Evolutionary conservation across 2,329 filamentous ascomycete species (phyloP).

Genomic region (Calonectria hawksworthii): DNA sequence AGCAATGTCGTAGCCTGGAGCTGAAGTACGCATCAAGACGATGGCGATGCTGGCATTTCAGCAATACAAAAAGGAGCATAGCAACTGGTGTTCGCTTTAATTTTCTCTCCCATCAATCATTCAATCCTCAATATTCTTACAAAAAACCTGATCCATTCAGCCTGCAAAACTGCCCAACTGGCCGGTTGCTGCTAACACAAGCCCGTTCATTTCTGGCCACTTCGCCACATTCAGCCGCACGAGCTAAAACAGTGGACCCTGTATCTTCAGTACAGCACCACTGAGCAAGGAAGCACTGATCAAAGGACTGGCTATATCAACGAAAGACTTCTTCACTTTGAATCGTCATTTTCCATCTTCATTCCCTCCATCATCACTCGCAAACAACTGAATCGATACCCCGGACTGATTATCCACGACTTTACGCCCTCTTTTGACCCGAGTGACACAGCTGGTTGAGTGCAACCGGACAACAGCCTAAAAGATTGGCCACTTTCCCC

Average conservation of each 20-base stretch:
- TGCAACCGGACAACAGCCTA: neutral
- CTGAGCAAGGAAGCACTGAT: neutral
- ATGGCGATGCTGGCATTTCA: neutral
- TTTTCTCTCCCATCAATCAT: neutral
- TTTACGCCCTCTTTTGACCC: neutral
- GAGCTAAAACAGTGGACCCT: neutral
- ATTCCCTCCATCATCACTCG: conserved; percentile 3
- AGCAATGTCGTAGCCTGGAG: neutral
- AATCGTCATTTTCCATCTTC: neutral
- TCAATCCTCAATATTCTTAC: neutral
- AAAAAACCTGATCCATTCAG: neutral
- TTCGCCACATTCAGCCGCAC: conserved; percentile 29
- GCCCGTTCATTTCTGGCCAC: conserved; percentile 5
- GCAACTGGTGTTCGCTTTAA: neutral
- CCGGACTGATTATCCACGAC: conserved; percentile 4
- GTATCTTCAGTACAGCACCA: neutral
- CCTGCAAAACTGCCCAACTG: conserved; percentile 8
- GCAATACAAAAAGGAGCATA: conserved; percentile 7
- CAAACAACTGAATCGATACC: conserved; percentile 15
- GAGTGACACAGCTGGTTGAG: neutral
- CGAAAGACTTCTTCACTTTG: neutral
- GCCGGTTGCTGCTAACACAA: conserved; percentile 4
- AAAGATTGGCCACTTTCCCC: neutral
- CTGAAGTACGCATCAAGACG: neutral
- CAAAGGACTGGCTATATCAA: conserved; percentile 9